phyloP scores from a whole-genome alignment of 2,329 filamentous ascomycete genomes.

The Fonsecaea multimorphosa region DNA sequence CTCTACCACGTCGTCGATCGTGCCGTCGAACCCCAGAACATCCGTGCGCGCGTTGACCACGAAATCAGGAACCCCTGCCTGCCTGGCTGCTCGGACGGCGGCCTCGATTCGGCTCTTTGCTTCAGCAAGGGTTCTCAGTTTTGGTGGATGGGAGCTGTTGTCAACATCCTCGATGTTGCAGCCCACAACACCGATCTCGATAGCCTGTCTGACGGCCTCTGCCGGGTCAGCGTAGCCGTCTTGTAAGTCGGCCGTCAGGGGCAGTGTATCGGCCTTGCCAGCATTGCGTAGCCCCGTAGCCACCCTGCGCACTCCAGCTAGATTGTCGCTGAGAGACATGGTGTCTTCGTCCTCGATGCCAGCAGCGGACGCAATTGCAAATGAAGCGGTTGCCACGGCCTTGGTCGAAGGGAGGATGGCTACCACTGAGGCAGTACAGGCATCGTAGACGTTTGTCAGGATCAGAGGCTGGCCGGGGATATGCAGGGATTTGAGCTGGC shows the following conservation, averaged over 20 bases:
- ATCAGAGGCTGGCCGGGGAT: slow-evolving; percentile 58
- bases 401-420: slow-evolving; percentile 46
- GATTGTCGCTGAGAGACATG: slow-evolving; percentile 59
- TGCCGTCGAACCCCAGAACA: slow-evolving; percentile 50
- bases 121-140: slow-evolving; percentile 6
- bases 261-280: slow-evolving; percentile 45
- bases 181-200: slow-evolving; percentile 61
- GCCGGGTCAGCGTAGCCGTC: slow-evolving; percentile 63
- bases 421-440: slow-evolving; percentile 56
- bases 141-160: slow-evolving; percentile 46
- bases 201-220: slow-evolving; percentile 53
- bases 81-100: slow-evolving; percentile 52
- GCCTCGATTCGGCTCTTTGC: slow-evolving; percentile 58
- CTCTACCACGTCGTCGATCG: slow-evolving; percentile 57
- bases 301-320: slow-evolving; percentile 50
- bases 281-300: slow-evolving; percentile 50
- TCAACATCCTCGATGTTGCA: slow-evolving; percentile 64
- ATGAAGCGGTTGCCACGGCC: slow-evolving; percentile 59
- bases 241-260: slow-evolving; percentile 65
- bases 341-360: slow-evolving; percentile 54
- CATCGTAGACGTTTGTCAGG: slow-evolving; percentile 64
- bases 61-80: slow-evolving; percentile 61
- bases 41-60: slow-evolving; percentile 67
- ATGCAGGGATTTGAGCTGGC: slow-evolving; percentile 55
- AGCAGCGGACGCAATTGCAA: slow-evolving; percentile 55